Conservation (phyloP, 306 rosid species). For the Abrus pulchellus region DNA sequence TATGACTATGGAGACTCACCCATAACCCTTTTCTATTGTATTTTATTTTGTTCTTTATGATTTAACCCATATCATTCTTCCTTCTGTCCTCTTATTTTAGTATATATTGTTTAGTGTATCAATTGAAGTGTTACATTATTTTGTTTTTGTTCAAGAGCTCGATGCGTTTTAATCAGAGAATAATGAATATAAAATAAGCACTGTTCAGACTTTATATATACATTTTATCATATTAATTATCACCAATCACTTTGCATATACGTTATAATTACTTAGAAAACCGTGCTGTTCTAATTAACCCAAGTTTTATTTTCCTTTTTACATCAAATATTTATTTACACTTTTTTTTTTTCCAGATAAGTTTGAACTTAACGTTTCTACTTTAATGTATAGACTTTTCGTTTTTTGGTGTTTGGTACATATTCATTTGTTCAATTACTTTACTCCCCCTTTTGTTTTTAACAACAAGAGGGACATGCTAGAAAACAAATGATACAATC, state of each 20-base stretch:
- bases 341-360: background rate
- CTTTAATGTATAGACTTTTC: background rate
- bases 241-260: background rate
- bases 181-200: background rate
- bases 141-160: background rate
- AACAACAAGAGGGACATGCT: constrained; percentile 8
- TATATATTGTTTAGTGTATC: background rate
- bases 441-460: background rate
- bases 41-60: constrained; percentile 8
- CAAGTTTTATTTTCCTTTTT: background rate
- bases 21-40: constrained; percentile 40
- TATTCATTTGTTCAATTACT: background rate
- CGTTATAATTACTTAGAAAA: background rate
- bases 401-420: background rate
- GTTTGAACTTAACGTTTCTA: background rate
- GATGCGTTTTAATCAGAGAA: background rate
- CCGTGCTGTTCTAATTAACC: background rate
- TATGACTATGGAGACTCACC: background rate
- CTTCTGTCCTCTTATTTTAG: constrained; percentile 26
- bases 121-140: background rate
- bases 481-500: constrained; percentile 52
- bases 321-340: too few species aligned
- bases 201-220: background rate
- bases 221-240: background rate
- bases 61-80: constrained; percentile 30